These are phyloP conservation scores for Saccharomyces hybrid DNA, from an alignment of 1,139 yeast species.

Conservation along the genomic window DNA sequence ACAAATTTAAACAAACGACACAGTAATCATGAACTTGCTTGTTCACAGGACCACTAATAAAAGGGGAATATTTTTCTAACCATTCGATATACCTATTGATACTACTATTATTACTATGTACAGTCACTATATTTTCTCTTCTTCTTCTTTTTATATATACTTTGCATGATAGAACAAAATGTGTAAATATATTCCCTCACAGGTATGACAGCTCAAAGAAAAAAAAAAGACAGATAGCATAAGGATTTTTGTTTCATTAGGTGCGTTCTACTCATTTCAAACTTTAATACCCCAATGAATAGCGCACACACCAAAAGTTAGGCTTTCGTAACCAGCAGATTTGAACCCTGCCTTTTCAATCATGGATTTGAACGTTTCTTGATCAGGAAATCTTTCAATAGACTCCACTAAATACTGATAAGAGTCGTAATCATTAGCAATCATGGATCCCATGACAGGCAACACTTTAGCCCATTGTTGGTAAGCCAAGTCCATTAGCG, in stretches of 20 bases:
- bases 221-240: not conserved
- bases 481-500: constrained; percentile 64
- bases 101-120: not conserved
- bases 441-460: constrained; percentile 91
- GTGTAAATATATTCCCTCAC: not conserved
- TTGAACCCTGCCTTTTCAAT: constrained; percentile 94
- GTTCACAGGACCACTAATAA: not conserved
- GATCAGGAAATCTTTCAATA: constrained; percentile 83
- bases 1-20: constrained; percentile 2
- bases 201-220: not conserved
- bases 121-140: not conserved
- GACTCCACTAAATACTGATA: constrained; percentile 94
- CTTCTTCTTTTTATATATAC: not conserved
- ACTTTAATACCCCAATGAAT: constrained; percentile 92
- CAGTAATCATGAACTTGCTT: not conserved
- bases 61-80: not conserved
- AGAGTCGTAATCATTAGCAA: constrained; percentile 91
- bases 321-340: constrained; percentile 83
- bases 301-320: constrained; percentile 95
- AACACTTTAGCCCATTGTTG: constrained; percentile 81
- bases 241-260: not conserved
- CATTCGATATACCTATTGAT: not conserved
- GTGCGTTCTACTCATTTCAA: constrained; percentile 19
- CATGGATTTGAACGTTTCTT: constrained; percentile 85
- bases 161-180: not conserved